Evolutionary conservation across 83 land plant genomes (phyloP).

Genomic region (Diphasiastrum complanatum): DNA sequence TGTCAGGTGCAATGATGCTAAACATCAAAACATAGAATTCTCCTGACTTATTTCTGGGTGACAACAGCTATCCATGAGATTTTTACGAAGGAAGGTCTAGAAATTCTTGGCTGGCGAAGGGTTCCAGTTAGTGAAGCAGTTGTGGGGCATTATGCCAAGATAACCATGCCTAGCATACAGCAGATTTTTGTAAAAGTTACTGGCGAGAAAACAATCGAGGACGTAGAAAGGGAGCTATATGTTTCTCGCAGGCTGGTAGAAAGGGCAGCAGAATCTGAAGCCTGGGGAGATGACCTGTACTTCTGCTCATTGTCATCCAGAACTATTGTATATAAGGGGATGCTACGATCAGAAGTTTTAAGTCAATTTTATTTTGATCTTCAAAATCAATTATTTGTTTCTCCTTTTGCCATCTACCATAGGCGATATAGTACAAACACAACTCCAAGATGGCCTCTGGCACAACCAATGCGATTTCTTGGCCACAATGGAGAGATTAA

Average conservation of each 20-base stretch:
- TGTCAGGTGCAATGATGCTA: neutral
- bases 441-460: constrained; percentile 97
- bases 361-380: constrained; percentile 80
- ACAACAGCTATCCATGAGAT: constrained; percentile 58
- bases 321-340: constrained; percentile 95
- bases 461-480: constrained; percentile 95
- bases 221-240: constrained; percentile 93
- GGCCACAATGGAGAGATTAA: constrained; percentile 99
- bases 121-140: constrained; percentile 74
- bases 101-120: constrained; percentile 90
- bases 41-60: neutral
- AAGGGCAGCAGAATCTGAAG: constrained; percentile 42
- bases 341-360: constrained; percentile 85
- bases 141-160: constrained; percentile 82
- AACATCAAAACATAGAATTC: neutral
- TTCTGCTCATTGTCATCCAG: constrained; percentile 91
- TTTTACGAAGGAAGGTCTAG: constrained; percentile 77
- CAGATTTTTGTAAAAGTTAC: constrained; percentile 82
- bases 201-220: constrained; percentile 65
- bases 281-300: constrained; percentile 80
- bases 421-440: constrained; percentile 94
- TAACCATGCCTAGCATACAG: constrained; percentile 79
- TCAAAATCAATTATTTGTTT: constrained; percentile 55
- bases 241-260: constrained; percentile 89
- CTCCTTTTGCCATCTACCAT: constrained; percentile 94